Evolutionary conservation across 1,139 yeast species (phyloP), one percentile per base, ranked within the genome.

Genomic region (Candida sojae): DNA sequence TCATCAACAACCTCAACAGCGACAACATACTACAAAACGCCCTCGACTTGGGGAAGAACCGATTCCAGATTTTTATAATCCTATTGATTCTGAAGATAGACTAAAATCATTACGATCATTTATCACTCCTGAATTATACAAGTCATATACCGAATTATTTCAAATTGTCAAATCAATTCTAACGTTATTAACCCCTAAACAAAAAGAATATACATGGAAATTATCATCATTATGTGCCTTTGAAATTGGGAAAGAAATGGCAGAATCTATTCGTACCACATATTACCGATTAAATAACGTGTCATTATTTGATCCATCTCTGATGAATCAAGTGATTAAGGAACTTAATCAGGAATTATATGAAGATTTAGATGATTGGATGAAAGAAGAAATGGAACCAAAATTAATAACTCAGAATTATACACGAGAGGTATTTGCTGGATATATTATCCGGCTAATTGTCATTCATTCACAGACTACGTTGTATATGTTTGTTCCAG

Each of bases 321-420:
- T 68, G 4, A 53, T 70, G 7, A 69, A 74, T 0, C 45, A 41
- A 1, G 55, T 59, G 8, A 55, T 68, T 6, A 57, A 57, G 43
- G 46, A 52, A 32, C 59, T 60, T 45, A 59, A 60, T 36, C 53
- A 57, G 6, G 56, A 56, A 9, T 56, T 73, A 11, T 53, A 62
- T 11, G 70, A 70, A 39, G 76, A 71, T 46, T 65, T 73, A 4
- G 77, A 72, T 45, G 61, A 56, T n/a, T 73, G 77, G 77, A 42
- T 42, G 21, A 36, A 26, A 12, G 59, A 73, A 9, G 64, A 59
- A 30, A 52, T 67, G 55, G 71, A 71, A 39, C 75, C 76, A 0
- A 41, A 43, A 10, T 44, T 56, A 12, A 51, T 71, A 6, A 57
- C 59, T 5, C 44, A 46, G 6, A 39, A 52, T 0, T 61, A 70